Conservation (phyloP, 179 eudicot genomes). For the Silene noctiflora region DNA sequence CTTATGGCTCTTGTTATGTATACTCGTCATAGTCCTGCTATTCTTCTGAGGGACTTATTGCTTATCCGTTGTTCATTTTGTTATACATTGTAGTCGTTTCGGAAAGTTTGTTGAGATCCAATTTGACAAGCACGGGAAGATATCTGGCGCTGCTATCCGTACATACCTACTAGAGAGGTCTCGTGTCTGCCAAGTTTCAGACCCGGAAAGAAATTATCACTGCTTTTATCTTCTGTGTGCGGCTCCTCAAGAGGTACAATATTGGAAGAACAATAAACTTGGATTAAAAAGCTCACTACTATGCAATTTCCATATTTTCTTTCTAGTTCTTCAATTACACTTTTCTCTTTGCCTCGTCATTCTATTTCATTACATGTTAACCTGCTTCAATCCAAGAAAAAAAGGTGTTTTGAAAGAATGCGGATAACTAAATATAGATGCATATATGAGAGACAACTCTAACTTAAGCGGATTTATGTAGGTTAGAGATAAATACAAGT, state of each 20-base stretch:
- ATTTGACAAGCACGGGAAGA: slow-evolving; percentile 82
- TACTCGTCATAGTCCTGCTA: neutral
- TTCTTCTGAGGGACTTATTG: no score
- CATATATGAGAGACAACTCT: slow-evolving; percentile 11
- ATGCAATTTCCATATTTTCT: neutral
- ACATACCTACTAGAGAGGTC: slow-evolving; percentile 93
- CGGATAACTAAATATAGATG: neutral
- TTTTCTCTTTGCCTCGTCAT: neutral
- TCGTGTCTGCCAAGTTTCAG: slow-evolving; percentile 94
- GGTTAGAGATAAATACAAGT: slow-evolving; percentile 78
- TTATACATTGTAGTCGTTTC: slow-evolving; percentile 56
- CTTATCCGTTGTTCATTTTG: slow-evolving; percentile 20
- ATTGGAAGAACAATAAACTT: neutral
- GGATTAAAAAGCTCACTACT: neutral
- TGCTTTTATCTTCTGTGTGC: slow-evolving; percentile 88
- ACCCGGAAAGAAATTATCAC: slow-evolving; percentile 93
- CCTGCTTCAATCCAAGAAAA: no score
- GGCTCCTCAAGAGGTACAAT: slow-evolving; percentile 76
- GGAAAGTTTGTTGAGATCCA: slow-evolving; percentile 97
- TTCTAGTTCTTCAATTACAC: neutral
- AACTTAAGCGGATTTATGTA: slow-evolving; percentile 30
- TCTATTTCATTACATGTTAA: slow-evolving; percentile 28
- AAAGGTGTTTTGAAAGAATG: no score
- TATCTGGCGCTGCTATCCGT: slow-evolving; percentile 90
- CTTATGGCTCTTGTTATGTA: slow-evolving; percentile 7